Percentiles rank a stretch among this genome's conserved stretches.
These are phyloP conservation scores for Bipolaris cookei DNA, from an alignment of 2,329 filamentous ascomycete genomes.

Conservation along the genomic window DNA sequence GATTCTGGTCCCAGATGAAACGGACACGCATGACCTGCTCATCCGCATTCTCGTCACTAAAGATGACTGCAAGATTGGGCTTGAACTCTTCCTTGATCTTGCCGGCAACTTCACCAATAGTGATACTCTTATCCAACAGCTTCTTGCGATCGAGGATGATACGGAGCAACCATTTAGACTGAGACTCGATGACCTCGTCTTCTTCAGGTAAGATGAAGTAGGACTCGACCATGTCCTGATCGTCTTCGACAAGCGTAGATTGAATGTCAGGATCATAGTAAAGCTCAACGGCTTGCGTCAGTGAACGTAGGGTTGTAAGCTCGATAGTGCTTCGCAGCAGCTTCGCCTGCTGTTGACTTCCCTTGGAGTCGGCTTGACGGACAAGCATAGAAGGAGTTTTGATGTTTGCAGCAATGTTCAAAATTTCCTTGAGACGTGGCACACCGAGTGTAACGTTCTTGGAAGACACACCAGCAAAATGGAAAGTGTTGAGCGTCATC, in stretches of 20 bases:
- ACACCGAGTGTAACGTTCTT: constrained; percentile 99
- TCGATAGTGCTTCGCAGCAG: constrained; percentile 89
- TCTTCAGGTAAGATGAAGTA: constrained; percentile 94
- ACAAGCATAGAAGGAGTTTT: constrained; percentile 98
- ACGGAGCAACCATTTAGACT: constrained; percentile 95
- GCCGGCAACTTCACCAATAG: constrained; percentile 86
- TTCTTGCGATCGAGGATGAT: constrained; percentile 92
- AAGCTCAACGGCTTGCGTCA: constrained; percentile 91
- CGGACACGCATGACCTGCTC: constrained; percentile 93
- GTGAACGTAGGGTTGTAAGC: constrained; percentile 89
- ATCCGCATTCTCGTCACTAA: constrained; percentile 97
- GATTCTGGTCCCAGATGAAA: constrained; percentile 66
- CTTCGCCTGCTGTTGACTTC: constrained; percentile 79
- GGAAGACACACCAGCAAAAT: constrained; percentile 98
- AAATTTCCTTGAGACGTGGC: constrained; percentile 97
- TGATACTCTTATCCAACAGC: constrained; percentile 91
- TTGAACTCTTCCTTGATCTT: constrained; percentile 90
- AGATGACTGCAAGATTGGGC: constrained; percentile 79
- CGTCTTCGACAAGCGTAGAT: constrained; percentile 82
- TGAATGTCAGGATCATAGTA: constrained; percentile 95
- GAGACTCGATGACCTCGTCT: constrained; percentile 63
- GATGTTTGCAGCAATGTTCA: constrained; percentile 96
- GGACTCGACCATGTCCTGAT: constrained; percentile 92
- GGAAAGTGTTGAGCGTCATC: constrained; percentile 99
- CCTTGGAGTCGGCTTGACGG: constrained; percentile 69